Percentiles rank a stretch among this genome's conserved stretches.
These are phyloP conservation scores for Penicillium sclerotigenum DNA, from an alignment of 2,329 filamentous ascomycete genomes.

Conservation along the genomic window DNA sequence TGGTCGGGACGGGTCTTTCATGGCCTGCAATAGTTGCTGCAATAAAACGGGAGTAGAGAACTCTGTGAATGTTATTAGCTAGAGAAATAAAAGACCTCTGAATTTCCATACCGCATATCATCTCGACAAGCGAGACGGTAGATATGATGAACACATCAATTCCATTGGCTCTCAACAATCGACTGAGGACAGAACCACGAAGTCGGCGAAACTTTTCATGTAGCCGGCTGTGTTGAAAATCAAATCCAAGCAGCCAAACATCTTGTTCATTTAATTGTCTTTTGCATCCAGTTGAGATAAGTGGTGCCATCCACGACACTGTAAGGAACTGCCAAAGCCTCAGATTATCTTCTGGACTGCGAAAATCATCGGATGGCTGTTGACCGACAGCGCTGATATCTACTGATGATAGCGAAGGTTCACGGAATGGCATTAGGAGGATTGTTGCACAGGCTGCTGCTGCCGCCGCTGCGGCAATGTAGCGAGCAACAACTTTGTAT, in stretches of 20 bases:
- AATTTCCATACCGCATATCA: conserved; percentile 48
- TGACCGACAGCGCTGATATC: conserved; percentile 60
- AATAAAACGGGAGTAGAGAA: conserved; percentile 65
- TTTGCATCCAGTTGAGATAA: conserved; percentile 63
- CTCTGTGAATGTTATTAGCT: conserved; percentile 32
- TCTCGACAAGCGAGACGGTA: conserved; percentile 61
- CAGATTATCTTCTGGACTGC: conserved; percentile 75
- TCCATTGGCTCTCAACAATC: conserved; percentile 72
- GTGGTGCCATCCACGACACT: conserved; percentile 75
- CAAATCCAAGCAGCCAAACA: conserved; percentile 74
- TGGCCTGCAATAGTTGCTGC: conserved; percentile 67
- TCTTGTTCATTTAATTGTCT: conserved; percentile 72
- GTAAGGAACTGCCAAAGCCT: conserved; percentile 80
- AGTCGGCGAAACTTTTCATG: conserved; percentile 73
- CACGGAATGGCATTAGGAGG: conserved; percentile 67
- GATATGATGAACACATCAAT: conserved; percentile 71
- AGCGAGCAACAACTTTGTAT: conserved; percentile 21
- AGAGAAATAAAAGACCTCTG: conserved; percentile 15
- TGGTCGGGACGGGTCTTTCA: conserved; percentile 54
- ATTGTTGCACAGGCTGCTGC: conserved; percentile 53
- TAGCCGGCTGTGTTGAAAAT: conserved; percentile 75
- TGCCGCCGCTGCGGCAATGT: conserved; percentile 40
- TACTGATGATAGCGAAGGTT: conserved; percentile 52
- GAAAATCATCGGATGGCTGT: conserved; percentile 57
- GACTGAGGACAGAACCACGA: conserved; percentile 66